A percentile compares a stretch with the other conserved stretches of the same genome.
Conservation (phyloP, 2,329 filamentous ascomycete genomes). For the Pseudogymnoascus sp. region DNA sequence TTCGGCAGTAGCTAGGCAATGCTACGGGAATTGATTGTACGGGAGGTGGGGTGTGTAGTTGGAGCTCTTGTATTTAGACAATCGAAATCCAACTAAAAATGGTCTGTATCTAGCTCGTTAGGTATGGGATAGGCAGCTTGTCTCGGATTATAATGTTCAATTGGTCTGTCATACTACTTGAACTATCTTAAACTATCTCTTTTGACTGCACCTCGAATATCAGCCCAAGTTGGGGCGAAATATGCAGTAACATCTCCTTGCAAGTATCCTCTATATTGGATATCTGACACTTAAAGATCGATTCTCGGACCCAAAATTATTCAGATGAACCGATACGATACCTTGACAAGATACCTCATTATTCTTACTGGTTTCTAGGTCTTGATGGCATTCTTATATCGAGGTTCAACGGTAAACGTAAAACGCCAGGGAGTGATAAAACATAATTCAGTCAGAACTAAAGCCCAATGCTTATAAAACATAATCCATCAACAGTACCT, state of each 20-base stretch:
- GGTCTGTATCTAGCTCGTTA: not conserved
- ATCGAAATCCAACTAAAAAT: slow-evolving; percentile 1
- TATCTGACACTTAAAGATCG: not conserved
- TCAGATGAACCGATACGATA: no score
- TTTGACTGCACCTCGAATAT: not conserved
- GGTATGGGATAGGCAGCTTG: slow-evolving; percentile 6
- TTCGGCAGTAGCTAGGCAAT: slow-evolving; percentile 2
- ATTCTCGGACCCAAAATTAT: not conserved
- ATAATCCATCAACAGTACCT: not conserved
- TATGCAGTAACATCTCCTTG: not conserved
- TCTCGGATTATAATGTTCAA: slow-evolving; percentile 9
- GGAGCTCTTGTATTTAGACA: slow-evolving; percentile 2
- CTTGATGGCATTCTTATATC: not conserved
- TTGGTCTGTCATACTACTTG: slow-evolving; percentile 2
- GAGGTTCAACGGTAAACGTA: not conserved
- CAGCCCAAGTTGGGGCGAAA: not conserved
- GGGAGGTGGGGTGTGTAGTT: slow-evolving; percentile 4
- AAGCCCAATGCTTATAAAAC: not conserved
- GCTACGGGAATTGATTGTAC: not conserved
- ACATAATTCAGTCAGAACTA: not conserved
- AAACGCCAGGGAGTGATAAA: not conserved
- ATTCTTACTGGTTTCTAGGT: not conserved
- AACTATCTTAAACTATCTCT: not conserved
- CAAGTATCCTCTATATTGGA: no score
- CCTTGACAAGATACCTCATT: not conserved